Evolutionary conservation across 2,329 filamentous ascomycete genomes (phyloP).

Genomic region (Alternaria metachromatica): DNA sequence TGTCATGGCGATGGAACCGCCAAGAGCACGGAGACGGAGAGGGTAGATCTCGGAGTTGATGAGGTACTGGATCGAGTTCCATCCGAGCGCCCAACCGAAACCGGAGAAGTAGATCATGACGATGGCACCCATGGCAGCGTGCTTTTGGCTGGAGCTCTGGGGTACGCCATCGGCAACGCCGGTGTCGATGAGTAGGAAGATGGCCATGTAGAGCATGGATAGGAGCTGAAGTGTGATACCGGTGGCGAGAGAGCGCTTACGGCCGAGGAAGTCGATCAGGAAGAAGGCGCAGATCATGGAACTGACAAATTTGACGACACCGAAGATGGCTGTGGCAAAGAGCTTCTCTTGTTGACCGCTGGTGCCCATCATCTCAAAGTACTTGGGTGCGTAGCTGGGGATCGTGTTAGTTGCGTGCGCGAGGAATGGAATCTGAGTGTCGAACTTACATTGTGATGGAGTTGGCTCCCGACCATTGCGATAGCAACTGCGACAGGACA

Average conservation of each 20-base stretch:
- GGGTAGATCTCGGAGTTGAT: conserved; percentile 81
- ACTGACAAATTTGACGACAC: conserved; percentile 73
- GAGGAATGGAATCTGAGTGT: too few relatives aligned
- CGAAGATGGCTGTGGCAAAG: conserved; percentile 77
- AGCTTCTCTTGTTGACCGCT: conserved; percentile 72
- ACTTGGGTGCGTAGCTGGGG: conserved; percentile 76
- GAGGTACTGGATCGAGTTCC: conserved; percentile 80
- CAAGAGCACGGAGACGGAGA: conserved; percentile 73
- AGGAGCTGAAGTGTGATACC: conserved; percentile 58
- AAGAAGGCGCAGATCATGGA: conserved; percentile 75
- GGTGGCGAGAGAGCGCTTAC: conserved; percentile 64
- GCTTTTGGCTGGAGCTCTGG: conserved; percentile 58
- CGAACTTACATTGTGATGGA: conserved; percentile 4
- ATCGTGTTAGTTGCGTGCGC: conserved; percentile 41
- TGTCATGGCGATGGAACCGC: conserved; percentile 76
- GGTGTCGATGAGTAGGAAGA: conserved; percentile 65
- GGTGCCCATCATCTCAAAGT: conserved; percentile 75
- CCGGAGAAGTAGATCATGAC: conserved; percentile 68
- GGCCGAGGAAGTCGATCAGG: conserved; percentile 79
- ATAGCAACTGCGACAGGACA: conserved; percentile 72
- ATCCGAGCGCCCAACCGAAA: conserved; percentile 55
- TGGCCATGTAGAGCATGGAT: conserved; percentile 62
- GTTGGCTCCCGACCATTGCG: conserved; percentile 76
- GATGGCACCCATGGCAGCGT: conserved; percentile 67
- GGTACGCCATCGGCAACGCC: conserved; percentile 59